Evolutionary conservation across 2,329 filamentous ascomycete genomes (phyloP).

Genomic region (Fusarium beomiforme): DNA sequence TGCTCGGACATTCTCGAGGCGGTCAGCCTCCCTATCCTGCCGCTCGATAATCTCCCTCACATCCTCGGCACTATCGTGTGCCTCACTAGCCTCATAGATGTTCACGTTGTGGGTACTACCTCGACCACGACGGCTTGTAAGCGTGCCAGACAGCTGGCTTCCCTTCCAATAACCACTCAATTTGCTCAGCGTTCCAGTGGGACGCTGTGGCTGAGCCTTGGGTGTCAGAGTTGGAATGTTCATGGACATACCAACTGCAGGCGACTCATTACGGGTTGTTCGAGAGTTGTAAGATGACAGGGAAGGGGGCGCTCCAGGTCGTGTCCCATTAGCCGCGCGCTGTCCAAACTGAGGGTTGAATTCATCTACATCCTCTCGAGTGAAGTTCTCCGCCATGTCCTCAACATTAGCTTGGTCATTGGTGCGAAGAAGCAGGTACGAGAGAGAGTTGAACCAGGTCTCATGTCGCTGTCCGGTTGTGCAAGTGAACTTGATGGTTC

Average conservation of each 20-base stretch:
- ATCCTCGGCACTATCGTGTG: constrained; percentile 85
- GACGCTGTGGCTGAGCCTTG: constrained; percentile 52
- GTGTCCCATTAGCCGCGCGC: constrained; percentile 50
- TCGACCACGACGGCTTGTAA: constrained; percentile 65
- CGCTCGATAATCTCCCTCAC: constrained; percentile 81
- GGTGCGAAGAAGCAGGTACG: constrained; percentile 87
- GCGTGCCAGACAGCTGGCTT: constrained; percentile 59
- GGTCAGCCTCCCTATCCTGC: constrained; percentile 79
- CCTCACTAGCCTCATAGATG: constrained; percentile 70
- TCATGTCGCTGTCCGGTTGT: constrained; percentile 94
- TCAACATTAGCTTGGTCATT: constrained; percentile 71
- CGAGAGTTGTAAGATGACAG: constrained; percentile 84
- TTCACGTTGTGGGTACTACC: constrained; percentile 56
- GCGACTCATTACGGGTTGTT: constrained; percentile 73
- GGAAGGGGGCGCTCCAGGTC: constrained; percentile 68
- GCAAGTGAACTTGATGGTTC: constrained; percentile 93
- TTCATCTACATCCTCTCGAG: constrained; percentile 74
- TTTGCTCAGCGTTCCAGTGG: constrained; percentile 62
- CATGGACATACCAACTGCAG: constrained; percentile 60
- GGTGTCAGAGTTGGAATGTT: constrained; percentile 67
- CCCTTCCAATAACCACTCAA: constrained; percentile 69
- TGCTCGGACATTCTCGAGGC: constrained; percentile 92
- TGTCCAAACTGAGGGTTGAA: constrained; percentile 76
- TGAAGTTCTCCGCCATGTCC: constrained; percentile 66
- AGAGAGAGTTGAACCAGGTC: constrained; percentile 98